These are phyloP conservation scores for Cnidoscolus chayamansa DNA, from an alignment of 441 rosid genomes.

Conservation along the genomic window DNA sequence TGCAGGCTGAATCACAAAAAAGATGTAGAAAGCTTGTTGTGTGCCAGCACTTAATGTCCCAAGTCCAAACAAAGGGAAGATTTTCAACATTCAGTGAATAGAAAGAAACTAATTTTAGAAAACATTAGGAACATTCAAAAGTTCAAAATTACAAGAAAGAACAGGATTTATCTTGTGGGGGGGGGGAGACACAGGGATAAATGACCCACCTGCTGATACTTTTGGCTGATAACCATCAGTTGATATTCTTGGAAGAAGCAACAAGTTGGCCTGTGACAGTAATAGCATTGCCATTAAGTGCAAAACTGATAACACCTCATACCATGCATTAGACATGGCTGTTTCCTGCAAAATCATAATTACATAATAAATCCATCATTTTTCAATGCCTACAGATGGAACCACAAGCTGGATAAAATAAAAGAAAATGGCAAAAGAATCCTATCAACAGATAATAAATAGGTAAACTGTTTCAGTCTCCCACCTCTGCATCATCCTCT, in stretches of 20 bases:
- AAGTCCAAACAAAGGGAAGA: neutral
- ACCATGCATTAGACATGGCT: slow-evolving; percentile 78
- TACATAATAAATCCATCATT: slow-evolving; percentile 27
- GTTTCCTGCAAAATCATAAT: slow-evolving; percentile 73
- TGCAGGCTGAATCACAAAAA: neutral
- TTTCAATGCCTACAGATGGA: slow-evolving; percentile 7
- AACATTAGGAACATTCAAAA: neutral
- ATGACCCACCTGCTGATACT: slow-evolving; percentile 78
- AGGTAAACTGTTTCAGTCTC: slow-evolving; percentile 20
- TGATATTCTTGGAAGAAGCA: slow-evolving; percentile 86
- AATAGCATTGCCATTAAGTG: slow-evolving; percentile 95
- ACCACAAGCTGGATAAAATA: neutral
- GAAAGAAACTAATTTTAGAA: neutral
- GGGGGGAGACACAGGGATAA: no score
- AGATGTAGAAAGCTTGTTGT: neutral
- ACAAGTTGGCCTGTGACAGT: slow-evolving; percentile 82
- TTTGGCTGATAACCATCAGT: slow-evolving; percentile 72
- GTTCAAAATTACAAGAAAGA: neutral
- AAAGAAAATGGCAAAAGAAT: neutral
- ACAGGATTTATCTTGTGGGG: neutral
- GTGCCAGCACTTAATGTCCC: neutral
- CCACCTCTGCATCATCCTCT: slow-evolving; percentile 90
- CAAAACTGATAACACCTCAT: slow-evolving; percentile 88
- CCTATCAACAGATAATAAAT: slow-evolving; percentile 9
- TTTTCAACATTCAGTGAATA: neutral